Conservation (phyloP, 2,329 filamentous ascomycete genomes). For the Xylaria sp. region DNA sequence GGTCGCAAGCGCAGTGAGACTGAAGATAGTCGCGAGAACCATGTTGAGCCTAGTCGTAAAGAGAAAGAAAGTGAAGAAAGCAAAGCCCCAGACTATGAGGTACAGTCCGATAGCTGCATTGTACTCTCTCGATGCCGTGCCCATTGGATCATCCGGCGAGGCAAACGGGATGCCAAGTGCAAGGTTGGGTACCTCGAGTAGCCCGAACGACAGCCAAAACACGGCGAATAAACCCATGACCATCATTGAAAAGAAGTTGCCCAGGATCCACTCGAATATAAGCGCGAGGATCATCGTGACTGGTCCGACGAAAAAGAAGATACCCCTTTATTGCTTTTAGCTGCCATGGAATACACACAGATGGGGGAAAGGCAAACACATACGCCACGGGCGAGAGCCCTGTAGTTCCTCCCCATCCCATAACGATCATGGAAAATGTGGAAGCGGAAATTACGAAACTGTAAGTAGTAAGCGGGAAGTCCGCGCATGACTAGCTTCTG, state of each 20-base stretch:
- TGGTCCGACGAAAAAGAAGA: slow-evolving; percentile 57
- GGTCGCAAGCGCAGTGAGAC: slow-evolving; percentile 57
- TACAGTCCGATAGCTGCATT: slow-evolving; percentile 63
- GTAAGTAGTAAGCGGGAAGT: background rate
- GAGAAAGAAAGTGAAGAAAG: slow-evolving; percentile 62
- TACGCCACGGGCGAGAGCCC: slow-evolving; percentile 52
- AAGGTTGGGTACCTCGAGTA: slow-evolving; percentile 61
- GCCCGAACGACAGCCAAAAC: slow-evolving; percentile 64
- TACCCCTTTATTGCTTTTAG: slow-evolving; percentile 46
- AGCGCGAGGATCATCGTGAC: slow-evolving; percentile 60
- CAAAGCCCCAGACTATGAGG: slow-evolving; percentile 64
- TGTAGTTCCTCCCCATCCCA: slow-evolving; percentile 53
- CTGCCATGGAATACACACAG: background rate
- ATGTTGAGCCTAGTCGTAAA: slow-evolving; percentile 63
- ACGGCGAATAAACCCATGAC: slow-evolving; percentile 62
- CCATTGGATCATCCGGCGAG: slow-evolving; percentile 57
- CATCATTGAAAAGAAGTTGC: slow-evolving; percentile 64
- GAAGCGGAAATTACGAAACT: slow-evolving; percentile 54
- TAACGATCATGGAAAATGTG: slow-evolving; percentile 52
- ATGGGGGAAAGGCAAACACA: slow-evolving; percentile 28
- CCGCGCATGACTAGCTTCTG: background rate
- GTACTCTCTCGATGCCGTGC: slow-evolving; percentile 56
- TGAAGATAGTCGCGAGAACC: slow-evolving; percentile 62
- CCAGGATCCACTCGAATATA: slow-evolving; percentile 65
- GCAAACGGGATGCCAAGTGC: slow-evolving; percentile 58